phyloP scores from a whole-genome alignment of 345 rosid genomes.

The Xanthoceras sorbifolium region DNA sequence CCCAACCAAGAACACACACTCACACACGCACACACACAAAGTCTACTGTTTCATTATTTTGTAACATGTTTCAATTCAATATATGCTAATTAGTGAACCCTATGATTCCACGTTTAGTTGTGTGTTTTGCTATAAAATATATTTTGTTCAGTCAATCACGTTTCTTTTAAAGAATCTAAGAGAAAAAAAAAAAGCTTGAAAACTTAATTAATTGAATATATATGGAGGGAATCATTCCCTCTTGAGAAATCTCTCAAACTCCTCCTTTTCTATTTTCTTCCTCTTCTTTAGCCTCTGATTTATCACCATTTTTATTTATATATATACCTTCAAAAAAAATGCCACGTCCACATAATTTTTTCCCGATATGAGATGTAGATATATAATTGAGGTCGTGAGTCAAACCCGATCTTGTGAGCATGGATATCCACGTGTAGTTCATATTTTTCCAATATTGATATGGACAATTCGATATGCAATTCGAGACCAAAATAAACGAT shows the following conservation, averaged over 20 bases:
- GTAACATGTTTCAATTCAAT: constrained; percentile 15
- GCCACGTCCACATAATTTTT: too few relatives aligned
- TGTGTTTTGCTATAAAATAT: constrained; percentile 15
- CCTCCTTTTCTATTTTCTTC: constrained; percentile 31
- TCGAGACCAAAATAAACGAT: too few relatives aligned
- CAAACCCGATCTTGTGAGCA: too few relatives aligned
- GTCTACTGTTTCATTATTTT: constrained; percentile 4
- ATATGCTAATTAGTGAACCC: not conserved
- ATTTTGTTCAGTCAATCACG: constrained; percentile 58
- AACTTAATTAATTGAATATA: too few relatives aligned
- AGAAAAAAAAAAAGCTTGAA: constrained; percentile 11
- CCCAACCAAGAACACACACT: too few relatives aligned
- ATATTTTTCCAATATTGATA: too few relatives aligned
- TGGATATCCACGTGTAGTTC: too few relatives aligned
- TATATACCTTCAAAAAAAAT: not conserved
- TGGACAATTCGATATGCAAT: too few relatives aligned
- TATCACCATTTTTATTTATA: not conserved
- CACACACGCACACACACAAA: not conserved
- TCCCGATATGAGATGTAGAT: too few relatives aligned
- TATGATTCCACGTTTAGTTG: constrained; percentile 19
- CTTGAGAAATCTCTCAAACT: constrained; percentile 13
- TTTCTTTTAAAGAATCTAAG: constrained; percentile 39
- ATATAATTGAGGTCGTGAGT: too few relatives aligned
- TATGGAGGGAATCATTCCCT: constrained; percentile 18
- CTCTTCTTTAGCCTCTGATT: constrained; percentile 39